Percentiles rank a stretch among this genome's conserved stretches.
phyloP scores from a whole-genome alignment of 805 yeast species.

The Yarrowia sp. region DNA sequence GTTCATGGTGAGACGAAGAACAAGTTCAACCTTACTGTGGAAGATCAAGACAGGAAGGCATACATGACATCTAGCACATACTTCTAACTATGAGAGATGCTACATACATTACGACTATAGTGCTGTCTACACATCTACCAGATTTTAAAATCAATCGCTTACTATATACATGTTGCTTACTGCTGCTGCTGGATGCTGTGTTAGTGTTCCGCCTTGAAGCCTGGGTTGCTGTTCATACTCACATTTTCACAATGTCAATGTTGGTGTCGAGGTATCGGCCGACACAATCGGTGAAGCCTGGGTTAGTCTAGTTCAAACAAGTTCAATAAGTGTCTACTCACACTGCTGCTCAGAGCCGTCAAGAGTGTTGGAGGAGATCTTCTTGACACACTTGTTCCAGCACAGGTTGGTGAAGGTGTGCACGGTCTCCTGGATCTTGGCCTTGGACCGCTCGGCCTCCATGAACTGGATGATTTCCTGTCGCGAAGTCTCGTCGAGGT shows the following conservation, averaged over 20 bases:
- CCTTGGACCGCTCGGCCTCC: constrained; percentile 83
- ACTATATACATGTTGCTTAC: constrained; percentile 37
- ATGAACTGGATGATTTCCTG: constrained; percentile 77
- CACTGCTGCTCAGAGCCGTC: constrained; percentile 71
- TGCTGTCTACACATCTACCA: too few species aligned
- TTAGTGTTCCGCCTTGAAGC: constrained; percentile 8
- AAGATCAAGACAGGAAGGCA: too few species aligned
- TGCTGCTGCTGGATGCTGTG: constrained; percentile 39
- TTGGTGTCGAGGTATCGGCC: constrained; percentile 88
- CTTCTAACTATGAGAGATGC: too few species aligned
- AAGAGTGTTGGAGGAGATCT: constrained; percentile 54
- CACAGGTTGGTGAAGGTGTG: constrained; percentile 91
- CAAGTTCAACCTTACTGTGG: background rate
- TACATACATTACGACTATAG: background rate
- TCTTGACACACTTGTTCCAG: constrained; percentile 79
- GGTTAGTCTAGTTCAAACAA: background rate
- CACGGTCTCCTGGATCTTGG: constrained; percentile 81
- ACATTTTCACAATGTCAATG: constrained; percentile 75
- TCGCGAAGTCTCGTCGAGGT: constrained; percentile 71
- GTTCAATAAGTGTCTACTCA: constrained; percentile 43
- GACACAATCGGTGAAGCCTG: constrained; percentile 70
- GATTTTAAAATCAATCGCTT: background rate
- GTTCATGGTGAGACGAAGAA: background rate
- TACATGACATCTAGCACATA: too few species aligned
- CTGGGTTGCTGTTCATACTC: constrained; percentile 40